Conservation (phyloP, 352 stramenopile genomes). For the Globisporangium camurandrum region DNA sequence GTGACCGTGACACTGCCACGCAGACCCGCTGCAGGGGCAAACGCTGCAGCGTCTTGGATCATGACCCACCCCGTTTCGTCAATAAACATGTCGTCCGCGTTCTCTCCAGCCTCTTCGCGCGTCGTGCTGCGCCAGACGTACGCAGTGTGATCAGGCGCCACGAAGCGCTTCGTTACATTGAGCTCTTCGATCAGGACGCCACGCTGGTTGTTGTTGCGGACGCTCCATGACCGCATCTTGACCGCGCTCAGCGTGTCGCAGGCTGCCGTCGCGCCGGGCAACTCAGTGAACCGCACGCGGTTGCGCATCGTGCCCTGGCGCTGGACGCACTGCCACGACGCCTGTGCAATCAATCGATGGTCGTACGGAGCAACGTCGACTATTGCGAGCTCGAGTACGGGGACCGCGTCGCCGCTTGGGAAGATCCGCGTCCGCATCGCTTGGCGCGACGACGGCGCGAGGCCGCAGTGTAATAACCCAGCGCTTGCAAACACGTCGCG, state of each 20-base stretch:
- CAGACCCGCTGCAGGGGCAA: neutral
- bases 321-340: slow-evolving; percentile 26
- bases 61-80: slow-evolving; percentile 61
- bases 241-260: slow-evolving; percentile 31
- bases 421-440: neutral
- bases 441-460: slow-evolving; percentile 1
- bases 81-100: slow-evolving; percentile 35
- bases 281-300: slow-evolving; percentile 16
- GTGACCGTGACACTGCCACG: slow-evolving; percentile 8
- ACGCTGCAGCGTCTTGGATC: slow-evolving; percentile 13
- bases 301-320: slow-evolving; percentile 24
- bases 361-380: slow-evolving; percentile 38
- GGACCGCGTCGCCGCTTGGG: slow-evolving; percentile 16
- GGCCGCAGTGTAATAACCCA: slow-evolving; percentile 27
- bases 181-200: slow-evolving; percentile 16
- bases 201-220: slow-evolving; percentile 24
- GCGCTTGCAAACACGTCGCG: slow-evolving; percentile 34
- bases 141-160: slow-evolving; percentile 33
- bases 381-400: slow-evolving; percentile 31
- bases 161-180: slow-evolving; percentile 27
- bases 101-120: slow-evolving; percentile 15
- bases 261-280: too few species aligned
- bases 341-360: slow-evolving; percentile 18
- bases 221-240: slow-evolving; percentile 25
- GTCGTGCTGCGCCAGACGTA: slow-evolving; percentile 47